A percentile compares a stretch with the other conserved stretches of the same genome.
Evolutionary conservation across 2,329 filamentous ascomycete genomes (phyloP).

Genomic region (Phaeosphaeriaceae sp.): DNA sequence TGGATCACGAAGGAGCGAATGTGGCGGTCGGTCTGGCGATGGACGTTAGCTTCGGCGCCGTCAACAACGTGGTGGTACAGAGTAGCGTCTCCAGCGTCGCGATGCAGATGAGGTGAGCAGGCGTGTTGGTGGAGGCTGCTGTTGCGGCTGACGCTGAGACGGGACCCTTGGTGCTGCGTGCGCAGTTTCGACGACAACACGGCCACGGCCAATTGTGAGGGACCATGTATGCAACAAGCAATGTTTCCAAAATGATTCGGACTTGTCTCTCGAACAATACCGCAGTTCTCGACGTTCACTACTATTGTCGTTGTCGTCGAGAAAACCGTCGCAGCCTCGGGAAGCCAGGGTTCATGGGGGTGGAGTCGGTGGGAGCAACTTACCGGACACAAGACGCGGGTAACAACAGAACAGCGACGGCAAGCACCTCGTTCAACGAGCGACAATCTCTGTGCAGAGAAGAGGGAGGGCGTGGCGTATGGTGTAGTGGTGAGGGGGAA

Average conservation of each 20-base stretch:
- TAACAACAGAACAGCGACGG: not conserved
- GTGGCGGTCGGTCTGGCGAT: slow-evolving; percentile 8
- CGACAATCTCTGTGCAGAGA: slow-evolving; percentile 12
- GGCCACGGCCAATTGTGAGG: not conserved
- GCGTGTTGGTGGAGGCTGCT: not conserved
- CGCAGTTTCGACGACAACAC: not conserved
- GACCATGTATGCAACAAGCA: not conserved
- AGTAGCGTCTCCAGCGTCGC: slow-evolving; percentile 1
- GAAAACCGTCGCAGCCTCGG: not conserved
- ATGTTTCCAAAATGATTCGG: not conserved
- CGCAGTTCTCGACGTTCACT: not conserved
- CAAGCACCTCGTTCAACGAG: slow-evolving; percentile 3
- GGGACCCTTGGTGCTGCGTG: not conserved
- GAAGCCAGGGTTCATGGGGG: slow-evolving; percentile 9
- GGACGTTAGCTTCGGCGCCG: slow-evolving; percentile 12
- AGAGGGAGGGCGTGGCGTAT: not conserved
- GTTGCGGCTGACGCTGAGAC: not conserved
- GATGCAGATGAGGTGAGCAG: slow-evolving; percentile 2
- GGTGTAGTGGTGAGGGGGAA: not conserved
- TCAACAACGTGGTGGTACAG: not conserved
- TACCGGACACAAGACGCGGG: slow-evolving; percentile 21
- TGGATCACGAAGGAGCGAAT: slow-evolving; percentile 4
- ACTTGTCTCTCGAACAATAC: not conserved
- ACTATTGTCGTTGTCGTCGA: not conserved
- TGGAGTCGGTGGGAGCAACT: slow-evolving; percentile 10